Conservation (phyloP, 306 rosid genomes). For the Dalbergia cultrata region DNA sequence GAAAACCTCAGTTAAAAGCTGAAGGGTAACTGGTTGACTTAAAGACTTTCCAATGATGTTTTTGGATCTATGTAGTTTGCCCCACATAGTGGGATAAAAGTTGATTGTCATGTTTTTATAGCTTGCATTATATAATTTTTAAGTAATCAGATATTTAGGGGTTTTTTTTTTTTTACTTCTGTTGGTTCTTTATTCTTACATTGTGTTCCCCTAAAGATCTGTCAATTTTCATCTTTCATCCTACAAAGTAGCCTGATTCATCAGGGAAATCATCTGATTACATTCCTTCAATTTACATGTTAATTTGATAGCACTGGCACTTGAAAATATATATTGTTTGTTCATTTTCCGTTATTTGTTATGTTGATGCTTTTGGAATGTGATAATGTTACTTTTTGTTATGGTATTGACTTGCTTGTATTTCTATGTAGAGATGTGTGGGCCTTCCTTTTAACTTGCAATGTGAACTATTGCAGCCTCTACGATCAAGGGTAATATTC, state of each 20-base stretch:
- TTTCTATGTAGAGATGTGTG: slow-evolving; percentile 86
- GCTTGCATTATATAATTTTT: background rate
- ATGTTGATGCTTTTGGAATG: slow-evolving; percentile 36
- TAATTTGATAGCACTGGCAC: slow-evolving; percentile 18
- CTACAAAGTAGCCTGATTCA: slow-evolving; percentile 17
- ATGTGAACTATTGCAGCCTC: slow-evolving; percentile 90
- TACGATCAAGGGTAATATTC: slow-evolving; percentile 94
- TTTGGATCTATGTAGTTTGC: background rate
- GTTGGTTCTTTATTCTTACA: background rate
- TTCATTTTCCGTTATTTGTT: slow-evolving; percentile 40
- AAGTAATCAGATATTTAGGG: slow-evolving; percentile 7
- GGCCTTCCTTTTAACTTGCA: slow-evolving; percentile 91
- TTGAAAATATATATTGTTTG: slow-evolving; percentile 18
- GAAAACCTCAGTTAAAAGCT: slow-evolving; percentile 18
- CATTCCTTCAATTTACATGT: slow-evolving; percentile 19
- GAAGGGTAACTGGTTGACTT: slow-evolving; percentile 9
- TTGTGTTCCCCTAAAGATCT: slow-evolving; percentile 16
- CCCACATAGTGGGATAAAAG: background rate
- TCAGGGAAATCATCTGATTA: slow-evolving; percentile 5
- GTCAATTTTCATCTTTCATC: slow-evolving; percentile 19
- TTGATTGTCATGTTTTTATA: background rate
- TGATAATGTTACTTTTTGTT: slow-evolving; percentile 35
- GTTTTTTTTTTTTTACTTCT: background rate
- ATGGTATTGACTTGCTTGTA: slow-evolving; percentile 47
- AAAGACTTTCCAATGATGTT: background rate